A percentile compares a stretch with the other conserved stretches of the same genome.
Evolutionary conservation across 2,329 filamentous ascomycete genomes (phyloP).

Genomic region (Aureobasidium sp.): DNA sequence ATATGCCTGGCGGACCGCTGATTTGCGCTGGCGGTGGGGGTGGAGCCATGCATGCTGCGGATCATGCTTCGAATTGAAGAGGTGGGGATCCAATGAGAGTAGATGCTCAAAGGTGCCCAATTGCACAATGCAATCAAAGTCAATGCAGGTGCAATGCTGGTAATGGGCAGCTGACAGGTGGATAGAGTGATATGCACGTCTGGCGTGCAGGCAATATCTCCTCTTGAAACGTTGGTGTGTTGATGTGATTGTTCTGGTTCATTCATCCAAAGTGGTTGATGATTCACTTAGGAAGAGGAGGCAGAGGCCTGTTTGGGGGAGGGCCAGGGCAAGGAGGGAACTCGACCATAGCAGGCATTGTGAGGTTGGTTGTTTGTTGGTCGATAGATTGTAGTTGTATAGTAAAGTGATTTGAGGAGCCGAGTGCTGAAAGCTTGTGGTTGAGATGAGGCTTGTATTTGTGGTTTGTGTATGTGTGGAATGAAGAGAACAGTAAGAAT

Average conservation of each 20-base stretch:
- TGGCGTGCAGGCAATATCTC: background rate
- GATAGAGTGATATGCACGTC: background rate
- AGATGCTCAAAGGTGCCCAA: background rate
- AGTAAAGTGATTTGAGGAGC: background rate
- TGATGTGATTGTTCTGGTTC: background rate
- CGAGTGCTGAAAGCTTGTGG: background rate
- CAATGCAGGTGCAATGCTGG: conserved; percentile 1
- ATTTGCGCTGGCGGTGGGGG: conserved; percentile 1
- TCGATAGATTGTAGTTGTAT: background rate
- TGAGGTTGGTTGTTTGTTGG: conserved; percentile 17
- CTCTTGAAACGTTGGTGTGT: conserved; percentile 1
- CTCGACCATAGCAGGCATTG: conserved; percentile 35
- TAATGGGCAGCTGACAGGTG: background rate
- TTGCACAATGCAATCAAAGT: background rate
- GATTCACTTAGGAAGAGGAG: conserved; percentile 34
- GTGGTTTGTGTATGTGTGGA: background rate
- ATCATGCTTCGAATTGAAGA: conserved; percentile 14
- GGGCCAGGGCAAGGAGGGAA: conserved; percentile 43
- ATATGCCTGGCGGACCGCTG: background rate
- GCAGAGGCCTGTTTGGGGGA: conserved; percentile 42
- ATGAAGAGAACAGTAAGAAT: background rate
- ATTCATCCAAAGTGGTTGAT: background rate
- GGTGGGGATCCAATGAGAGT: background rate
- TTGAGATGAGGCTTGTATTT: background rate
- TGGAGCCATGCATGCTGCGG: conserved; percentile 8